Base-by-base conservation (phyloP, 768 basidiomycete genomes). In the Agaricus subrufescens region DNA sequence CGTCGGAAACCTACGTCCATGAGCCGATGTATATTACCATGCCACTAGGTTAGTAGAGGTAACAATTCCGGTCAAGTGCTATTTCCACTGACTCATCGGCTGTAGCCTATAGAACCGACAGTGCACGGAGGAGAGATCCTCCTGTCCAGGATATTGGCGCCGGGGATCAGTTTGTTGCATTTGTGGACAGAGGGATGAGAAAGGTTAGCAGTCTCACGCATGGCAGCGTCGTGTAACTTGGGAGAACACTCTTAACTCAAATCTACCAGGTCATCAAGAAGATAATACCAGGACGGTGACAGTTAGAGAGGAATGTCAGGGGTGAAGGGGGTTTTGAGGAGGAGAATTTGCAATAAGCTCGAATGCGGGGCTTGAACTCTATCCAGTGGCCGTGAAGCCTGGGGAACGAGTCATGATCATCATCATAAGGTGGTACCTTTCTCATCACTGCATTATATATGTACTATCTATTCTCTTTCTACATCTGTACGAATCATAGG, bases 121-220 rank as follows among this genome's bases (percentile, higher is more conserved):
- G 10, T 10, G 6, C 55, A 7, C 14, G 1, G 15, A 50, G 42
- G 27, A 50, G 12, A 12, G 25, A 37, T 30, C 55, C 55, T 8
- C 55, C 49, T 14, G 55, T 56, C 45, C 55, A 56, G n/a, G 55
- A 56, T n/a, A 56, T 56, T 15, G 45, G 55, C 39, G 49, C 55
- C n/a, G 55, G 55, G 3, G 55, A 56, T 31, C 50, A 48, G 19
- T 39, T 56, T 12, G 55, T 56, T 4, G 55, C 55, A 4, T 50
- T 56, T 42, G 42, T 37, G 10, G 55, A 56, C 34, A 56, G 50
- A 23, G 23, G 23, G 7, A 44, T 50, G 14, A 31, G 55, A 37
- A 56, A 50, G 34, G 55, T 56, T 39, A 15, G 55, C 12, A 23
- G 1, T 26, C 29, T 15, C 19, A 19, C 10, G 43, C 14, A 3